Conservation (phyloP, 108 stramenopile genomes). For the Ochromonas danica region DNA sequence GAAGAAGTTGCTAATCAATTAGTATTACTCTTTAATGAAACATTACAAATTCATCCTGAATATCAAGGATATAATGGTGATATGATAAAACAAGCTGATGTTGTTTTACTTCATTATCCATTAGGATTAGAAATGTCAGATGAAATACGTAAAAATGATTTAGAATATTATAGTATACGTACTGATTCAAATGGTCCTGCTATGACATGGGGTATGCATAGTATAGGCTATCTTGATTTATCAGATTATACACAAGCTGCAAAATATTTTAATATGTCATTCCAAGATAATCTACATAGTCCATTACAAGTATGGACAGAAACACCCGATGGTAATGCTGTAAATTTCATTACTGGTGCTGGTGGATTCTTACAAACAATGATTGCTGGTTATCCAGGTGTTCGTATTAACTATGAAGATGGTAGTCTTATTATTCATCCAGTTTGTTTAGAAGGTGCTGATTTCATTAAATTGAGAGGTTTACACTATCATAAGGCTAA, state of each 20-base stretch:
- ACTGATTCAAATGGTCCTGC: constrained; percentile 8
- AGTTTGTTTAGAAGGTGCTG: too few species aligned
- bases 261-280: not conserved
- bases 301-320: constrained; percentile 18
- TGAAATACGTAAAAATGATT: not conserved
- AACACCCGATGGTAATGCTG: not conserved
- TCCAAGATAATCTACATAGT: not conserved
- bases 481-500: too few species aligned
- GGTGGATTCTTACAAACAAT: constrained; percentile 31
- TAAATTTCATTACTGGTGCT: constrained; percentile 26
- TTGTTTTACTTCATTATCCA: constrained; percentile 33
- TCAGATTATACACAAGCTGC: not conserved
- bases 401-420: too few species aligned
- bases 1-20: not conserved
- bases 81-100: constrained; percentile 28
- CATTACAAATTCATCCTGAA: not conserved
- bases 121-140: not conserved
- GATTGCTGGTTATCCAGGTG: constrained; percentile 22
- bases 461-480: too few species aligned
- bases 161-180: not conserved
- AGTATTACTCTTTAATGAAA: constrained; percentile 6
- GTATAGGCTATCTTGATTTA: constrained; percentile 4
- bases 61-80: constrained; percentile 3
- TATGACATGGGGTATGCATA: constrained; percentile 31
- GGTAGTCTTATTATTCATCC: too few species aligned